Evolutionary conservation across 768 basidiomycete species (phyloP).

Genomic region (Hydnomerulius pinastri): DNA sequence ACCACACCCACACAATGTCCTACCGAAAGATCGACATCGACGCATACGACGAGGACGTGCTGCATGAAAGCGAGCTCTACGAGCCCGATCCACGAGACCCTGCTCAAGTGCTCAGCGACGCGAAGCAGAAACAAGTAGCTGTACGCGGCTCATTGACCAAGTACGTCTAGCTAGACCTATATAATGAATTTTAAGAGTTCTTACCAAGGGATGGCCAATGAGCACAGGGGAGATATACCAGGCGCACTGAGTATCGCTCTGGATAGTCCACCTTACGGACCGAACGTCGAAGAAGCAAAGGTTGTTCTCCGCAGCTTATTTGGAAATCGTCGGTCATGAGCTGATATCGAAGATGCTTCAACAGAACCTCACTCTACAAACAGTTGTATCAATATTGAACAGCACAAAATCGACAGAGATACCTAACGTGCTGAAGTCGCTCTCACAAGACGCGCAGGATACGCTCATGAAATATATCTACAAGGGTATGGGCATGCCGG

Average conservation of each 20-base stretch:
- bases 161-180: too few relatives aligned
- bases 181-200: too few relatives aligned
- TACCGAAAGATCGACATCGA: conserved; percentile 97
- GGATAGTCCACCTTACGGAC: conserved; percentile 86
- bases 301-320: conserved; percentile 42
- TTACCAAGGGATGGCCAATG: too few relatives aligned
- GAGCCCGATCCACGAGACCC: conserved; percentile 84
- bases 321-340: not conserved
- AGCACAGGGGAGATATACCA: conserved; percentile 68
- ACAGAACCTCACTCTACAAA: conserved; percentile 77
- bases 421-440: conserved; percentile 65
- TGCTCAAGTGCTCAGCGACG: conserved; percentile 68
- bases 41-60: conserved; percentile 85
- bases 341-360: not conserved
- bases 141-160: conserved; percentile 75
- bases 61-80: conserved; percentile 84
- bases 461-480: conserved; percentile 97
- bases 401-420: conserved; percentile 92
- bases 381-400: conserved; percentile 87
- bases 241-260: conserved; percentile 73
- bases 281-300: conserved; percentile 87
- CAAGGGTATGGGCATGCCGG: conserved; percentile 85
- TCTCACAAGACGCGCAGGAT: conserved; percentile 79
- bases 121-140: conserved; percentile 69
- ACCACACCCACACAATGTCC: conserved; percentile 36